Evolutionary conservation across 495 filamentous ascomycete genomes (phyloP).

Genomic region (Trichoderma gamsii): DNA sequence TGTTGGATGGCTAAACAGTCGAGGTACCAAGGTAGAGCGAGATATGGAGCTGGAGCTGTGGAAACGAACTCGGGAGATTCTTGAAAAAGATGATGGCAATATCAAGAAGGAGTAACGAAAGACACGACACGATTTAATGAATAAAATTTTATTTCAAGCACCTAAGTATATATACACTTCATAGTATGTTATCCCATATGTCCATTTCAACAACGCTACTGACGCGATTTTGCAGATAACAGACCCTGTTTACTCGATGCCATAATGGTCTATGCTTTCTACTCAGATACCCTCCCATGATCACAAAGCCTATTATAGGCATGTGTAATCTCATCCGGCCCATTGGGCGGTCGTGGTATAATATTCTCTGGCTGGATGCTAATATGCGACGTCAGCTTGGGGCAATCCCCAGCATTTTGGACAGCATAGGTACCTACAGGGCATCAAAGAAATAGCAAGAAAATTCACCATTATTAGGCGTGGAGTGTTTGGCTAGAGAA

Average conservation of each 20-base stretch:
- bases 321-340: neutral
- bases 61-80: conserved; percentile 46
- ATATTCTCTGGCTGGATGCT: conserved; percentile 4
- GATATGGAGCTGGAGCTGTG: conserved; percentile 77
- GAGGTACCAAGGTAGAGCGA: conserved; percentile 66
- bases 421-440: conserved; percentile 22
- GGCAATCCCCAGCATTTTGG: neutral
- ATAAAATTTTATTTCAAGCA: conserved; percentile 6
- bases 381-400: neutral
- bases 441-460: conserved; percentile 31
- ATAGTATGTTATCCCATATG: neutral
- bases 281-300: neutral
- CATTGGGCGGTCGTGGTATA: neutral
- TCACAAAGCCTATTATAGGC: conserved; percentile 13
- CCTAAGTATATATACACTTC: neutral
- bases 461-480: conserved; percentile 20
- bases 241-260: neutral
- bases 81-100: conserved; percentile 18
- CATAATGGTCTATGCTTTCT: neutral
- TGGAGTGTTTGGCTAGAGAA: conserved; percentile 18
- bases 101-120: conserved; percentile 24
- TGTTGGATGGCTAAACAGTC: conserved; percentile 78
- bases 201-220: neutral
- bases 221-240: neutral
- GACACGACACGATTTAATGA: neutral